Base-by-base conservation (phyloP, 306 rosid genomes). In the Acacia acuminata region DNA sequence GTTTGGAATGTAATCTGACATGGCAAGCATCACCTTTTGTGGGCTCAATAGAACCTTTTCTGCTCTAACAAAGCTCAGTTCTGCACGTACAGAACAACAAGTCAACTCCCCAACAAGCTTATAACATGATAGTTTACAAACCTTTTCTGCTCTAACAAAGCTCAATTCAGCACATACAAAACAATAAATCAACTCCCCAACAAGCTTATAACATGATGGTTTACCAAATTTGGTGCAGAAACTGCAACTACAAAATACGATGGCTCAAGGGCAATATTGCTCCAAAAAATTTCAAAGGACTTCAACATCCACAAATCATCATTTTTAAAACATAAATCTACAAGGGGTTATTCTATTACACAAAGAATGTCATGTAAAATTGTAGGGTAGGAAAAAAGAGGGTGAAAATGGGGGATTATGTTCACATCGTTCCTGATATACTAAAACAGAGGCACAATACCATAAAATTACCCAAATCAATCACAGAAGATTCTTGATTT, bases 1-100 rank as follows among this genome's bases (percentile, higher is more conserved):
- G 78, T 88, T 83, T 63, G 94, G 94, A 84, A 88, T 87, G 76
- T 96, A 92, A 80, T 87, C 53, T 19, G 90, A 79, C 89, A 96
- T 85, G 3, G 92, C 88, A 81, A 72, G 89, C 98, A 96, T 96
- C 80, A 91, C 80, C 77, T 73, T 86, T 20, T 82, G 85, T 2
- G 96, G 99, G 80, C 88, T 90, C 82, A 93, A 70, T 30, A 76
- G 80, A 48, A 87, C 92, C 77, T 81, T 89, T 82, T 84, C 82
- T 32, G 79, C 80, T 82, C 82, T 82, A 77, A 91, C 84, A 8
- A 76, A 79, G 44, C 86, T 73, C 73, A 93, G 79, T 67, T 96
- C 99, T 96, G 85, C 64, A 83, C 66, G 85, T 77, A 53, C 4
- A 42, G 44, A 79, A 68, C 56, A 80, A 30, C 60, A 50, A 42